Evolutionary conservation across 345 rosid genomes (phyloP), one percentile per base, ranked within the genome.

Genomic region (Mercurialis annua): DNA sequence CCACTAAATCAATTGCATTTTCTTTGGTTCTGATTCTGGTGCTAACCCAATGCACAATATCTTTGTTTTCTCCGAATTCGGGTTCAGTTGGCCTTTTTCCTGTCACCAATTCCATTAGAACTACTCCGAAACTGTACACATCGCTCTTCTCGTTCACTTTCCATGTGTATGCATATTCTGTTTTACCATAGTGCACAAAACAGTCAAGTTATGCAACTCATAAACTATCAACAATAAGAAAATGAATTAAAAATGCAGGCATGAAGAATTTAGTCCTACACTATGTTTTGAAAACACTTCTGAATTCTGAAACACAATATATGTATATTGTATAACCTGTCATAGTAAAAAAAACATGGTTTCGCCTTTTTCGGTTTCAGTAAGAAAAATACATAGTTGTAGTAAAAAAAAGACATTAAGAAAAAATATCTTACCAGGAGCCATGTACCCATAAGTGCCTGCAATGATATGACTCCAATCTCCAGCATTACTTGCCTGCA

Each of bases 121-220:
- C 98, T 10, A 92, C 91, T 0, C 98, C 98, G 0, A 90, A 92
- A 65, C 98, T 90, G 73, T 90, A 92, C 49, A 92, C 95, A 4
- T 92, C 98, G 2, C 91, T 88, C 84, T 90, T 90, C 84, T 84
- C 88, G 5, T 67, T 85, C 62, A 88, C 64, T 59, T 81, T 81
- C 50, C 57, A 64, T 2, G 87, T 78, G 81, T 83, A 92, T 38
- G 89, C 95, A 52, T 83, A 84, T 66, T 92, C 98, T 92, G 86
- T 73, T 43, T n/a, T 23, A 52, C 20, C 59, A 30, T 27, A 43
- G 68, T 31, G 62, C 61, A 52, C 5, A 27, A 31, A 5, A 33
- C 50, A 62, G 46, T 5, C 31, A 34, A 38, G 55, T 51, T 11
- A 63, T 51, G 24, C 23, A 16, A 29, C n/a, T 20, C n/a, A n/a